Evolutionary conservation across 2,329 filamentous ascomycete species (phyloP), one percentile per base, ranked within the genome.

Genomic region (Penicillium sp.): DNA sequence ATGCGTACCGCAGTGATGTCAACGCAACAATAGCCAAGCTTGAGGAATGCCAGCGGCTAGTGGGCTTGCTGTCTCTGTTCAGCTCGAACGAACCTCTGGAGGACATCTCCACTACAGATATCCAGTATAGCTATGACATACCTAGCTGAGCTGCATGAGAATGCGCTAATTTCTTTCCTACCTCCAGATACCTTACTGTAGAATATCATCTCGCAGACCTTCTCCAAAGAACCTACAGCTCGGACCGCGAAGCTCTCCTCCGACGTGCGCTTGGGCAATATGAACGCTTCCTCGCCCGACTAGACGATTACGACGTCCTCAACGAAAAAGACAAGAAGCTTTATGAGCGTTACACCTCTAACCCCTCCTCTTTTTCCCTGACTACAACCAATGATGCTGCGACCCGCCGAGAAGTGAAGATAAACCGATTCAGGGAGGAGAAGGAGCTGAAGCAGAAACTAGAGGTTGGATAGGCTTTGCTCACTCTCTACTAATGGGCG

Each of bases 11-110:
- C 64, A 77, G 84, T 57, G 81, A 82, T 60, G 77, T 95, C 58
- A 74, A 75, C 52, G 70, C 76, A 34, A 80, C 87, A 34, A 81
- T 95, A 59, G 70, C 78, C 55, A 78, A 82, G 46, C 90, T 95
- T 70, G 76, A 85, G 61, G 76, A 85, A 66, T 90, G 87, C 67
- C 75, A 85, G 51, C 74, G 80, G 51, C 79, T 87, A 49, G 81
- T 87, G 56, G 75, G 81, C 57, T 77, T 81, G 52, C 75, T 93
- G 24, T 84, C 87, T 0, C 75, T 98, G 46, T 97, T 97, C 77
- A 95, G 88, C 58, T 77, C 83, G 32, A 98, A 98, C 69, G 93
- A 98, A 69, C 79, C 80, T 0, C 70, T 91, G 34, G 93, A 98
- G 54, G 93, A 98, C 71, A 74, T 96, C 28, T 75, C 87, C 13